Conservation (phyloP, 2,329 filamentous ascomycete genomes). For the Cylindrodendrum hubeiense region DNA sequence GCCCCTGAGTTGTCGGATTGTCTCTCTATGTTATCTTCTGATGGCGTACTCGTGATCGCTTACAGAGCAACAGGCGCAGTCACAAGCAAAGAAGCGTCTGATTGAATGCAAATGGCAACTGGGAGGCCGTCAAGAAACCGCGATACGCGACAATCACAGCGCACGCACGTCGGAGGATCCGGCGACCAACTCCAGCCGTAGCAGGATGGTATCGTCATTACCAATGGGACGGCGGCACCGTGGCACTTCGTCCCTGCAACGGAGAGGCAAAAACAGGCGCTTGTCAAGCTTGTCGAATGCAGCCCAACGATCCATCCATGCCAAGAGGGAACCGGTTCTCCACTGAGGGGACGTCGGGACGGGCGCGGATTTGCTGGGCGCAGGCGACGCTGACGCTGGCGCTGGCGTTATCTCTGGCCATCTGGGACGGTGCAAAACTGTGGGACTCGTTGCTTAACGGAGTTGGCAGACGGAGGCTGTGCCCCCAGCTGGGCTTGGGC, state of each 20-base stretch:
- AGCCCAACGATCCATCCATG: conserved; percentile 10
- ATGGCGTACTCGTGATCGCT: neutral
- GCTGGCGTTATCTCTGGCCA: conserved; percentile 29
- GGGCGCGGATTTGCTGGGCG: conserved; percentile 15
- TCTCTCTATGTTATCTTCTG: neutral
- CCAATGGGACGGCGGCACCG: conserved; percentile 34
- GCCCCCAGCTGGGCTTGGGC: neutral
- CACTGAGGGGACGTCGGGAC: conserved; percentile 13
- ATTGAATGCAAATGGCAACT: neutral
- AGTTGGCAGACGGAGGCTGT: conserved; percentile 20
- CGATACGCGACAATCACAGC: conserved; percentile 32
- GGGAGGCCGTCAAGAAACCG: conserved; percentile 15
- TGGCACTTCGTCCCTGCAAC: neutral
- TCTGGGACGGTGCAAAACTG: conserved; percentile 11
- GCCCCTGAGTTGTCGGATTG: neutral
- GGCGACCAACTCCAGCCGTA: neutral
- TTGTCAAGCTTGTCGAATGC: conserved; percentile 9
- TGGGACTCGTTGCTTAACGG: conserved; percentile 11
- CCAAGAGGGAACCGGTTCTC: conserved; percentile 17
- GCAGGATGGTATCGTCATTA: conserved; percentile 5
- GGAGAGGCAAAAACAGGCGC: neutral
- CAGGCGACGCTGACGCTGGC: neutral
- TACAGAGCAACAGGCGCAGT: conserved; percentile 8
- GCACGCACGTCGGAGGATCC: conserved; percentile 10
- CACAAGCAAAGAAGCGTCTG: conserved; percentile 7